Evolutionary conservation across 2,329 filamentous ascomycete species (phyloP), one percentile per base, ranked within the genome.

Genomic region (Verticillium albo-atrum): DNA sequence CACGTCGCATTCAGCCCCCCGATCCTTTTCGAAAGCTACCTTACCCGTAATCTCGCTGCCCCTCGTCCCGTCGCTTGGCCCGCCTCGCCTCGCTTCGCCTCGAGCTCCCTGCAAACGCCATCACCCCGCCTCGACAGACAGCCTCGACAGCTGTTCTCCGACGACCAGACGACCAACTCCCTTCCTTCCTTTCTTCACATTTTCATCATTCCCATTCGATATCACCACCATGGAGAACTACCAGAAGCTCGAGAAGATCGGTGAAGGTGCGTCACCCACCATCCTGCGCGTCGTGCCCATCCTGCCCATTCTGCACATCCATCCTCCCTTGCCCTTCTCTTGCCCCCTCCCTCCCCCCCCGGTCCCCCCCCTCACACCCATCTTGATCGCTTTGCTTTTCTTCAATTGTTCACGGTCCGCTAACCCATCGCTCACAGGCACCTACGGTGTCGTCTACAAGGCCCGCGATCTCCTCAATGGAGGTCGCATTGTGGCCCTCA

Each of bases 381-480:
- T 53, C 27, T 26, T n/a, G 54, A n/a, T 58, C 57, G n/a, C 51
- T 55, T n/a, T n/a, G n/a, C n/a, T n/a, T n/a, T n/a, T n/a, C n/a
- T n/a, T n/a, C n/a, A n/a, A n/a, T n/a, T n/a, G n/a, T n/a, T n/a
- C n/a, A n/a, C n/a, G n/a, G n/a, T n/a, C n/a, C n/a, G n/a, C n/a
- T n/a, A 9, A 25, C n/a, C 42, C 14, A 10, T 10, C 20, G 14
- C 47, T 56, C 60, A 27, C 57, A 96, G 92, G 92, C 69, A 97
- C 92, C 17, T 97, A 97, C 73, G 92, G 92, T 75, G 92, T 97
- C 63, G 92, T 97, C 64, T 97, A 97, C 85, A 96, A 96, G 77
- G 92, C 92, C 61, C 87, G 89, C 66, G 92, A 97, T 74, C 88
- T 97, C 62, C 85, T 85, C 65, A 89, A 93, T 70, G 83, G 84